Evolutionary conservation across 331 rosid species (phyloP).

Genomic region (Saraca asoca): DNA sequence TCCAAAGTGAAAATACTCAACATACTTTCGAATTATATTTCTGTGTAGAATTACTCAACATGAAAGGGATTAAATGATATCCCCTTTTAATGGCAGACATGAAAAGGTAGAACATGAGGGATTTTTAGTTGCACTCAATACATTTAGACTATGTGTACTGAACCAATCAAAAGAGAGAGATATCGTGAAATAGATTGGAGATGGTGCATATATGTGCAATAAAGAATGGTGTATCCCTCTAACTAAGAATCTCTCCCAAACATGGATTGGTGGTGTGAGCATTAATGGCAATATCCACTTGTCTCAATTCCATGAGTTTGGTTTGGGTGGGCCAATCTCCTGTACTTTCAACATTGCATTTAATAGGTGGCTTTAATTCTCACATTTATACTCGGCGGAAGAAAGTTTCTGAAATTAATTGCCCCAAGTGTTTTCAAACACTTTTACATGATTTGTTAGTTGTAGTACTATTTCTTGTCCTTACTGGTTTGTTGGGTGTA

Average conservation of each 20-base stretch:
- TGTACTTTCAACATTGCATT: conserved; percentile 8
- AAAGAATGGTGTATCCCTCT: conserved; percentile 1
- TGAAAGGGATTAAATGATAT: too few species aligned
- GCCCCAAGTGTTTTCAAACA: neutral
- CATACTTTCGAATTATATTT: too few species aligned
- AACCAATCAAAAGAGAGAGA: too few species aligned
- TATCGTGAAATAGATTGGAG: too few species aligned
- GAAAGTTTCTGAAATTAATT: conserved; percentile 27
- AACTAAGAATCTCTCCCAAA: too few species aligned
- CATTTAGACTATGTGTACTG: too few species aligned
- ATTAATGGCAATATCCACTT: conserved; percentile 38
- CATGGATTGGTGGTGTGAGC: conserved; percentile 36
- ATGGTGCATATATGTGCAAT: neutral
- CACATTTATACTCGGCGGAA: neutral
- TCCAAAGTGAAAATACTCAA: too few species aligned
- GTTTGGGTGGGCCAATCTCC: conserved; percentile 31
- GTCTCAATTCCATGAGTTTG: neutral
- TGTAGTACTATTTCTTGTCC: neutral
- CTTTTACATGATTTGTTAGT: conserved; percentile 26
- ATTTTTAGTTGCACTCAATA: too few species aligned
- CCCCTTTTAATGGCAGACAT: too few species aligned
- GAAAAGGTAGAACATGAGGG: too few species aligned
- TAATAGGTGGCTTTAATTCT: conserved; percentile 26
- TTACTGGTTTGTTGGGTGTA: neutral
- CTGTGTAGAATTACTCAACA: too few species aligned